Evolutionary conservation across 176 grass and related monocot genomes (phyloP), one percentile per base, ranked within the genome.

Genomic region (Alloteropsis semialata): DNA sequence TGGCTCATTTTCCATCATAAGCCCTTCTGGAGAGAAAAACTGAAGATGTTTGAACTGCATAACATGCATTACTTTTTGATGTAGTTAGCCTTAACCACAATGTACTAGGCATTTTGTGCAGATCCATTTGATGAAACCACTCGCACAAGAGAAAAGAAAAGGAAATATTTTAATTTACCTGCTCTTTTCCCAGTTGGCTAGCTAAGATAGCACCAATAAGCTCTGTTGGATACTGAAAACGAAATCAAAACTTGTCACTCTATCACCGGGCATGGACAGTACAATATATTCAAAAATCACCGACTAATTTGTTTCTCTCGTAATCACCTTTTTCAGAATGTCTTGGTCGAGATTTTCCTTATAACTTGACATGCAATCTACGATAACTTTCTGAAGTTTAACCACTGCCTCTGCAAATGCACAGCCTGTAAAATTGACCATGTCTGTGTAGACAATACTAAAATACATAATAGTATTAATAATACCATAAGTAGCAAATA

Each of bases 331-430:
- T 73, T 88, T 81, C 50, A 91, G 49, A 87, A 75, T 32, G 37
- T 82, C 55, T 87, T 86, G 84, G 60, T 91, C 57, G 33, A 92
- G 72, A 77, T 94, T 94, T 88, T 97, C 92, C 72, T 94, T 97
- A 6, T 74, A 90, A 83, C 90, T 89, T 41, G 84, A 74, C 77
- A 94, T 91, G 86, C 86, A 89, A 69, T 94, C 60, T 65, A 89
- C 82, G 76, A 94, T 57, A 84, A 91, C 82, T 62, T 62, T 91
- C 39, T 89, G 73, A 78, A 97, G 90, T 77, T 85, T 86, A 72
- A 87, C 90, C 78, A 87, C 62, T 78, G 77, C 92, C 74, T 89
- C 92, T 97, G 86, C 58, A 92, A 88, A 86, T 36, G 75, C 50
- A 87, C 44, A 84, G 14, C 37, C 61, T 3, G 25, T 57, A 71